These are phyloP conservation scores for Aspergillus steynii DNA, from an alignment of 495 filamentous ascomycete species.

Conservation along the genomic window DNA sequence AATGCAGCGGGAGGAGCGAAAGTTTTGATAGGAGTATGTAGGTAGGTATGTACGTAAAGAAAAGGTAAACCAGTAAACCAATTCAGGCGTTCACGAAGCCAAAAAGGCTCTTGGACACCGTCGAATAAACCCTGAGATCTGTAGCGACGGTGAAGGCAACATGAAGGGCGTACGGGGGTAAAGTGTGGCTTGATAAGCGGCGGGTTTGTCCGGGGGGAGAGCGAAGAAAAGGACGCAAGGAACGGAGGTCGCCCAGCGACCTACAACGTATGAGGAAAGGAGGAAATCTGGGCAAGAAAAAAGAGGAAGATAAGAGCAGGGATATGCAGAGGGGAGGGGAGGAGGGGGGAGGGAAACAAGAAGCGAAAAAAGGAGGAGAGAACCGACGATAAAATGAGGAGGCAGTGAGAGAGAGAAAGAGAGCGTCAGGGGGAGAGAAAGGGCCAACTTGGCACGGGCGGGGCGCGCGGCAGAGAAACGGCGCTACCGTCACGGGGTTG, in stretches of 20 bases:
- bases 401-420: slow-evolving; percentile 5
- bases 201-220: slow-evolving; percentile 20
- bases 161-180: slow-evolving; percentile 40
- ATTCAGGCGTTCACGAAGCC: slow-evolving; percentile 23
- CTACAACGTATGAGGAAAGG: slow-evolving; percentile 14
- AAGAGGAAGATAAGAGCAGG: slow-evolving; percentile 9
- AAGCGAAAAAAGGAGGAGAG: slow-evolving; percentile 10
- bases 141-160: slow-evolving; percentile 35
- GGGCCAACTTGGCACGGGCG: slow-evolving; percentile 11
- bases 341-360: slow-evolving; percentile 2
- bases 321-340: slow-evolving; percentile 6
- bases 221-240: slow-evolving; percentile 16
- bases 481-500: background rate
- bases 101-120: slow-evolving; percentile 28
- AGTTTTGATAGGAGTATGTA: background rate
- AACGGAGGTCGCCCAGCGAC: slow-evolving; percentile 41
- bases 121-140: slow-evolving; percentile 21
- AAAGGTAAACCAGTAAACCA: background rate
- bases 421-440: slow-evolving; percentile 6
- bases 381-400: slow-evolving; percentile 8
- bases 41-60: background rate
- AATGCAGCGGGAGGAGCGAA: background rate
- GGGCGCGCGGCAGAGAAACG: slow-evolving; percentile 15
- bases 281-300: background rate
- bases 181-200: slow-evolving; percentile 13